Evolutionary conservation across 2,329 filamentous ascomycete species (phyloP), one percentile per base, ranked within the genome.

Genomic region (Pseudogymnoascus sp.): DNA sequence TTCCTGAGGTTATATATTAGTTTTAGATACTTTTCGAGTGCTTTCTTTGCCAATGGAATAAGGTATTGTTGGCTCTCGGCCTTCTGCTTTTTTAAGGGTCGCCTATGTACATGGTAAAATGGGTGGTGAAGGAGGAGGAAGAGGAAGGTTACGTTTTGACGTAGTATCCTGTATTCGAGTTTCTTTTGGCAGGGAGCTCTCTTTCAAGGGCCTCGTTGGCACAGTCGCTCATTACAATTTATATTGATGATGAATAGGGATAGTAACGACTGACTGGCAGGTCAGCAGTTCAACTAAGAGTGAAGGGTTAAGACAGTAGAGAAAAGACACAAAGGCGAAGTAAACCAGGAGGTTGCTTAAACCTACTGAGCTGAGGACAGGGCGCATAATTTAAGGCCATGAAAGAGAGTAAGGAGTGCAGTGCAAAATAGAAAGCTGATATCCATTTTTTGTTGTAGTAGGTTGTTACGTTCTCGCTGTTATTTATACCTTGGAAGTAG

Each of bases 1-100:
- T 21, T 21, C 21, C 63, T 63, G 25, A 66, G 63, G 53, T 65
- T 23, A 63, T 60, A 38, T 33, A 62, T 63, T 47, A 38, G 44
- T 64, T 38, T 63, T 8, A 65, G 53, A 63, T 38, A n/a, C 35
- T 38, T 38, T 38, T 38, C 35, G 14, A 38, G 35, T 12, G 35
- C 14, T 38, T n/a, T 38, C 14, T 38, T 0, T 38, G 14, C 35
- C 37, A 35, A 35, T 10, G 31, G 10, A 35, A 10, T 35, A 12
- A 35, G 31, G 31, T 35, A 35, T 12, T 35, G 31, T 12, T 35
- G 8, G 31, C 31, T 12, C 11, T 35, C 10, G 4, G 31, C 31
- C 31, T 11, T 12, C 11, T 35, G 8, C 31, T 35, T 5, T 33
- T 33, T 33, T 5, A 11, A 10, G 31, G 31, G 31, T 33, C 31